Conservation (phyloP, 257 asterid genomes). For the Cynanchum wilfordii region DNA sequence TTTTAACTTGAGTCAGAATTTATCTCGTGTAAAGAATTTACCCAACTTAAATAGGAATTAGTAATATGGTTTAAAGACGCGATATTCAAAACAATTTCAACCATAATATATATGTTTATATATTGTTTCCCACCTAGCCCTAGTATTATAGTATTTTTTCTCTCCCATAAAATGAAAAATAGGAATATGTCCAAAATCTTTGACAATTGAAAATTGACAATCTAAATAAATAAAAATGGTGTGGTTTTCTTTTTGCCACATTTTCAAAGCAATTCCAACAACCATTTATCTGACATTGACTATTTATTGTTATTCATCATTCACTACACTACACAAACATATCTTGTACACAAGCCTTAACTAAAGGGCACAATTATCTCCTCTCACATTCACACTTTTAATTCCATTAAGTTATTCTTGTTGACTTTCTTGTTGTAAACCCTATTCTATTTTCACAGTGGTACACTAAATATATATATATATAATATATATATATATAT, state of each 20-base stretch:
- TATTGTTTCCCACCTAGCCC: too few relatives aligned
- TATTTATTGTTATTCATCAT: background rate
- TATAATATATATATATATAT: too few relatives aligned
- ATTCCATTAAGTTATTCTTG: background rate
- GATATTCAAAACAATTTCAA: too few relatives aligned
- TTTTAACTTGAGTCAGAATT: too few relatives aligned
- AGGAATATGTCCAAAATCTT: background rate
- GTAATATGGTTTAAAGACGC: too few relatives aligned
- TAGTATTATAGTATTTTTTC: too few relatives aligned
- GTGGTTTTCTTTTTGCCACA: conserved; percentile 1
- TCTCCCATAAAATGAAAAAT: background rate
- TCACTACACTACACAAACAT: too few relatives aligned
- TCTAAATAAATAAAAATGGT: too few relatives aligned
- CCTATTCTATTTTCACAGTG: background rate
- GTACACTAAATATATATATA: too few relatives aligned
- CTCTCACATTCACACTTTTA: background rate
- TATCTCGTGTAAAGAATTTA: too few relatives aligned
- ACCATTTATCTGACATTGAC: conserved; percentile 8
- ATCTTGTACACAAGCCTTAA: background rate
- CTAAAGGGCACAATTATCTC: background rate
- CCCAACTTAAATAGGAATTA: too few relatives aligned
- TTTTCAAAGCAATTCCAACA: conserved; percentile 18
- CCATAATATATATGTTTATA: too few relatives aligned
- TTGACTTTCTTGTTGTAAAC: background rate
- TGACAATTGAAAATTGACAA: conserved; percentile 10